A percentile compares a stretch with the other conserved stretches of the same genome.
Conservation (phyloP, 202 grass and related monocot species). For the Carex arenaria region DNA sequence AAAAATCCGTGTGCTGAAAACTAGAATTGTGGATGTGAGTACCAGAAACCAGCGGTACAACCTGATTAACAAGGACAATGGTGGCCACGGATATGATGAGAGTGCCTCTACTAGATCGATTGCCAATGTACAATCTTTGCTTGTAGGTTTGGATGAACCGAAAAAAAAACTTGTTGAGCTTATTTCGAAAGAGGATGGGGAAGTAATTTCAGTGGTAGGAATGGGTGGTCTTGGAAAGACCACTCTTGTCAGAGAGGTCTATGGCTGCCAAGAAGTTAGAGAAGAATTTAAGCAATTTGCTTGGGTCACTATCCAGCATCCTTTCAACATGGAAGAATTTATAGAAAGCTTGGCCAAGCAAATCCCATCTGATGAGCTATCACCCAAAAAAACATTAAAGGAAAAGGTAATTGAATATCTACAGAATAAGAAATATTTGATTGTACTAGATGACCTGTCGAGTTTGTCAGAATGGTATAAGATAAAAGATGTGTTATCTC, state of each 20-base stretch:
- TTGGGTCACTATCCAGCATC: not conserved
- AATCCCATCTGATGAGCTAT: not conserved
- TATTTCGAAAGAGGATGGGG: not conserved
- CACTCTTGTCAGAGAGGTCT: conserved; percentile 17
- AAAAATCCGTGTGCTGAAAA: no score
- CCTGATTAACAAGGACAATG: not conserved
- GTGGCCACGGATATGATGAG: no score
- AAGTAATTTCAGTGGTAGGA: conserved; percentile 26
- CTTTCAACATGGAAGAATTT: conserved; percentile 16
- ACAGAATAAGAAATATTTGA: no score
- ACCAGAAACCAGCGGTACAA: conserved; percentile 23
- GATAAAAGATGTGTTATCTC: no score
- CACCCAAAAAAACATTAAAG: no score
- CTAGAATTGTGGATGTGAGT: conserved; percentile 6
- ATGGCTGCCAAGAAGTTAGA: conserved; percentile 7
- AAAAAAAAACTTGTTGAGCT: not conserved
- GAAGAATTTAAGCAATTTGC: conserved; percentile 16
- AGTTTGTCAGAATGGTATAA: no score
- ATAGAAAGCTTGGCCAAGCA: not conserved
- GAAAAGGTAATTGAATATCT: no score
- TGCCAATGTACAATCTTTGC: not conserved
- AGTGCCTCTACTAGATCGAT: not conserved
- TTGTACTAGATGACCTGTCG: no score
- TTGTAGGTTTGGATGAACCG: not conserved
- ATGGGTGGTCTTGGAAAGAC: conserved; percentile 33